phyloP scores from a whole-genome alignment of 164 flowering plant genomes.

The Buxus sempervirens region DNA sequence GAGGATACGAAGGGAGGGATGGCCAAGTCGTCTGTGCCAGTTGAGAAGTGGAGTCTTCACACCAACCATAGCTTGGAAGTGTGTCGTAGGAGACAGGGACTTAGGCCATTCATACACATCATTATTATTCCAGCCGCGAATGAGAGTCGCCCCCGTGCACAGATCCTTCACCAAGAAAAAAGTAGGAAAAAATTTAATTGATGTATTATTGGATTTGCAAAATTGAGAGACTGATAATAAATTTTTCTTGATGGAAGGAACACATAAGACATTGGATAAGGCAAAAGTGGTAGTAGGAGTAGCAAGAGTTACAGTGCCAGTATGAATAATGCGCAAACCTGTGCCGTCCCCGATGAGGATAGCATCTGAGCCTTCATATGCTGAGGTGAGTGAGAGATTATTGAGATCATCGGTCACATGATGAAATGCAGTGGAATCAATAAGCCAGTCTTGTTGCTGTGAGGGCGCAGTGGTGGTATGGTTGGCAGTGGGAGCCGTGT shows the following conservation, averaged over 20 bases:
- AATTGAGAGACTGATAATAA: not conserved
- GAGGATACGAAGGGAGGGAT: slow-evolving; percentile 5
- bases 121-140: not conserved
- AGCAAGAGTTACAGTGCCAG: not conserved
- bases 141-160: slow-evolving; percentile 10
- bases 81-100: not conserved
- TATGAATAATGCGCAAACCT: slow-evolving; percentile 5
- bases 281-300: not conserved
- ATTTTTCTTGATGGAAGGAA: not conserved
- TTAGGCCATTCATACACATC: not conserved
- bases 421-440: slow-evolving; percentile 1
- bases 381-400: slow-evolving; percentile 1
- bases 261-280: not conserved
- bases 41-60: not conserved
- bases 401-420: slow-evolving; percentile 1
- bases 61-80: not conserved
- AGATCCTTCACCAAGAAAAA: slow-evolving; percentile 10
- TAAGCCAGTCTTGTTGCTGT: not conserved
- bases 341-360: not conserved
- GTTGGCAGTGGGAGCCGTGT: not conserved
- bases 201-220: not conserved
- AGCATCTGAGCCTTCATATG: slow-evolving; percentile 2
- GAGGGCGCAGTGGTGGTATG: not conserved
- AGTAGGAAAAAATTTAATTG: slow-evolving; percentile 6
- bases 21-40: slow-evolving; percentile 11